Evolutionary conservation across 2,329 filamentous ascomycete species (phyloP), one percentile per base, ranked within the genome.

Genomic region (Dichotomopilus funicola): DNA sequence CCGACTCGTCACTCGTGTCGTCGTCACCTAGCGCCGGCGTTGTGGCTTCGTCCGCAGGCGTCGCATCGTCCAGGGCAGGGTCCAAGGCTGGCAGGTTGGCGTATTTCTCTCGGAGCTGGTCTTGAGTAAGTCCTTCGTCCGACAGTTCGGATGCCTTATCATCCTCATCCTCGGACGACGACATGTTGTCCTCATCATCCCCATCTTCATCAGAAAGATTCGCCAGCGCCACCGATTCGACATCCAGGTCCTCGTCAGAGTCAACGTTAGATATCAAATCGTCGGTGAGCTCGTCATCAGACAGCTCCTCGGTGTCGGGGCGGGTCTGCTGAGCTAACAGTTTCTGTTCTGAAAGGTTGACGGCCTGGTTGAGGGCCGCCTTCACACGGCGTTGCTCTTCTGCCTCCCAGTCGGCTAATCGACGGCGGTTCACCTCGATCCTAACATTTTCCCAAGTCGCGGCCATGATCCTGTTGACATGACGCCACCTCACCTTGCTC

Each of bases 351-450:
- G 85, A 88, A 55, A 85, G 77, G 59, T 85, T 87, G 64, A 88
- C 85, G 63, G 83, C 88, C 72, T 86, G 83, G 64, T 86, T 89
- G 65, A 88, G 78, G 49, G 84, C 89, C 65, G 82, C 85, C 71
- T 79, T 85, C 67, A 81, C 80, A 62, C 80, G 79, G 66, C 73
- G 78, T 63, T 86, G 80, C 65, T 86, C 83, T 59, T 83, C 80
- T 1, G 78, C 81, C 61, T 87, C 80, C 83, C 82, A 87, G 61
- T 82, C 79, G 41, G 77, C 75, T 12, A 86, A 59, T 2, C 83
- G 76, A 33, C 75, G 74, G 27, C 78, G 76, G 66, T 87, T 86
- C 44, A 86, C 78, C 64, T 86, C 82, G 0, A 68, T 67, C 49
- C 72, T 80, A 10, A 86, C 81, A 63, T 85, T 86, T 35, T 86